These are phyloP conservation scores for Paradendryphiella salina DNA, from an alignment of 2,329 filamentous ascomycete genomes.

Conservation along the genomic window DNA sequence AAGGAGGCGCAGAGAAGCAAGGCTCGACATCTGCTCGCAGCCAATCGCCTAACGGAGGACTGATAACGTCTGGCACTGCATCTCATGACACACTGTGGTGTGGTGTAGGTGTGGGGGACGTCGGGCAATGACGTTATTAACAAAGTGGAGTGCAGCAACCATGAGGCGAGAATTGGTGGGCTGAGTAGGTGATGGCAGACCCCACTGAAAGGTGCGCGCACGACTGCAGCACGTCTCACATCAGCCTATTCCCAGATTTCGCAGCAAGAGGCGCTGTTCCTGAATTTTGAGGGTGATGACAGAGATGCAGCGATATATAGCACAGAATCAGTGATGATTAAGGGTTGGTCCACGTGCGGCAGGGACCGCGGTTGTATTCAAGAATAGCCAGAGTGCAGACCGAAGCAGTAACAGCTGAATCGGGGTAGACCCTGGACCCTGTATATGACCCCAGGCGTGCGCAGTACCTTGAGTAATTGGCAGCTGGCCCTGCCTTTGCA, in stretches of 20 bases:
- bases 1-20: not conserved
- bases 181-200: conserved; percentile 2
- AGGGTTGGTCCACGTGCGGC: conserved; percentile 5
- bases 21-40: not conserved
- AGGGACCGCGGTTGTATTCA: conserved; percentile 4
- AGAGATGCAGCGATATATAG: not conserved
- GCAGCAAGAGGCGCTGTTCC: not conserved
- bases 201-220: conserved; percentile 1
- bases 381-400: not conserved
- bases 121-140: conserved; percentile 7
- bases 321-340: not conserved
- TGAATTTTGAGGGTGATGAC: not conserved
- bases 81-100: not conserved
- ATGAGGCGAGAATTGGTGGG: conserved; percentile 3
- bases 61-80: not conserved
- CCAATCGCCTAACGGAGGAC: not conserved
- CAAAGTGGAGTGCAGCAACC: conserved; percentile 3
- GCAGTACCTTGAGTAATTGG: not conserved
- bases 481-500: not conserved
- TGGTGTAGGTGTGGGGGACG: not conserved
- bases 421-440: not conserved
- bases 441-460: not conserved
- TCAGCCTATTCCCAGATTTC: conserved; percentile 5
- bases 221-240: conserved; percentile 4
- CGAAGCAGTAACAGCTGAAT: not conserved